Conservation (phyloP, 768 basidiomycete genomes). For the Boletus patriciae region DNA sequence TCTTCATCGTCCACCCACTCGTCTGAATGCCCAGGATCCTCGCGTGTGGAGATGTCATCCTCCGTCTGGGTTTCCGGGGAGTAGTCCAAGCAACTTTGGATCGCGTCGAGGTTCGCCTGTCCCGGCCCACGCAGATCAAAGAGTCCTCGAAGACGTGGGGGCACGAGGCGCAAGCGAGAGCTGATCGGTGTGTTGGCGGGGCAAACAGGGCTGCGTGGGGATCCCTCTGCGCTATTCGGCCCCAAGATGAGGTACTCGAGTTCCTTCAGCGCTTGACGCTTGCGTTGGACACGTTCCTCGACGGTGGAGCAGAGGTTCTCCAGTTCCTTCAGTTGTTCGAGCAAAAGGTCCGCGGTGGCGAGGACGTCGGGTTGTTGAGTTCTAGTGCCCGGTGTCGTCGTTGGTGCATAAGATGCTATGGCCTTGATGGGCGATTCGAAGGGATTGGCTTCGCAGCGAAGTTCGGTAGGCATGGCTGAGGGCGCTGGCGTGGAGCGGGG, state of each 20-base stretch:
- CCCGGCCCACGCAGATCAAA: constrained; percentile 32
- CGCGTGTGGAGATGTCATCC: constrained; percentile 4
- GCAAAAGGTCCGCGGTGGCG: constrained; percentile 30
- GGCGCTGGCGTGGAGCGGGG: background rate
- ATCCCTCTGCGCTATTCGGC: constrained; percentile 7
- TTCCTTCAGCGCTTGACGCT: constrained; percentile 22
- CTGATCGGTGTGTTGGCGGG: constrained; percentile 24
- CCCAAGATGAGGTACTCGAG: constrained; percentile 25
- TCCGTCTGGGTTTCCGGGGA: constrained; percentile 13
- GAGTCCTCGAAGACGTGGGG: constrained; percentile 34
- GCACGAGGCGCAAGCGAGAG: constrained; percentile 12
- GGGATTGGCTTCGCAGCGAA: constrained; percentile 8
- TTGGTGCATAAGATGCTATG: background rate
- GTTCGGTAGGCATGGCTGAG: constrained; percentile 11
- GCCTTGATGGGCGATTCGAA: constrained; percentile 24
- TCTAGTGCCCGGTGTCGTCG: background rate
- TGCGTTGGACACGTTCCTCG: constrained; percentile 25
- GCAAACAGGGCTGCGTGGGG: constrained; percentile 19
- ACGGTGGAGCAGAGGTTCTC: constrained; percentile 22
- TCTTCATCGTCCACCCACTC: constrained; percentile 32
- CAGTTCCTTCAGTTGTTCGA: constrained; percentile 28
- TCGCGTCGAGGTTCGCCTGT: constrained; percentile 19
- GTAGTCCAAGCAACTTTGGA: constrained; percentile 28
- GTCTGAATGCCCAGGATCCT: constrained; percentile 10
- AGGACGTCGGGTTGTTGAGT: constrained; percentile 24